phyloP scores from a whole-genome alignment of 352 stramenopile species.

The Phytophthora pseudosyringae region DNA sequence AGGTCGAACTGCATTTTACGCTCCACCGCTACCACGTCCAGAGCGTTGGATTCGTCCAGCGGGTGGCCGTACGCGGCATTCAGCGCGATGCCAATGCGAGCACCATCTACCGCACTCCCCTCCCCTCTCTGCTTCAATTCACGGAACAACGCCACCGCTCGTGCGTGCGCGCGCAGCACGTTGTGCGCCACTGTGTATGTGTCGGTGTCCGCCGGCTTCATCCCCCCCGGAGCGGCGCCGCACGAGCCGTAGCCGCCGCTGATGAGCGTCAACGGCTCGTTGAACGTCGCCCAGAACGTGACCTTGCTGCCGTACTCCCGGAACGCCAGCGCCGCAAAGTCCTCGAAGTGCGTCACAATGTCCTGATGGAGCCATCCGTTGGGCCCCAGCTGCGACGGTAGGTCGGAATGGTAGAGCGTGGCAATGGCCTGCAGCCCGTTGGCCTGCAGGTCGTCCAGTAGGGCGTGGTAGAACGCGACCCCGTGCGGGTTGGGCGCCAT shows the following conservation, averaged over 20 bases:
- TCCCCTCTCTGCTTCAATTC: slow-evolving; percentile 58
- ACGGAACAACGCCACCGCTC: slow-evolving; percentile 88
- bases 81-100: slow-evolving; percentile 94
- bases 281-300: slow-evolving; percentile 96
- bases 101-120: slow-evolving; percentile 30
- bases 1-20: slow-evolving; percentile 91
- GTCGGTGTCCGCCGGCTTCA: slow-evolving; percentile 44
- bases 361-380: slow-evolving; percentile 71
- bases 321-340: slow-evolving; percentile 93
- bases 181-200: slow-evolving; percentile 84
- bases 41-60: slow-evolving; percentile 59
- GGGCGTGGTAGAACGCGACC: slow-evolving; percentile 73
- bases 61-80: slow-evolving; percentile 83
- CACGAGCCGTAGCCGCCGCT: slow-evolving; percentile 89
- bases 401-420: slow-evolving; percentile 97
- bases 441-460: slow-evolving; percentile 84
- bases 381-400: slow-evolving; percentile 80
- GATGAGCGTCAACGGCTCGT: slow-evolving; percentile 92
- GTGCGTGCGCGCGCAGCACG: slow-evolving; percentile 91
- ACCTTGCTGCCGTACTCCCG: slow-evolving; percentile 91
- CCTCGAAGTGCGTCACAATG: slow-evolving; percentile 75
- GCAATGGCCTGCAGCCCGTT: slow-evolving; percentile 86
- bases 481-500: slow-evolving; percentile 36
- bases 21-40: slow-evolving; percentile 68
- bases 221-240: slow-evolving; percentile 39